Conservation (phyloP, 176 grass and related monocot species). For the Avena atlantica region DNA sequence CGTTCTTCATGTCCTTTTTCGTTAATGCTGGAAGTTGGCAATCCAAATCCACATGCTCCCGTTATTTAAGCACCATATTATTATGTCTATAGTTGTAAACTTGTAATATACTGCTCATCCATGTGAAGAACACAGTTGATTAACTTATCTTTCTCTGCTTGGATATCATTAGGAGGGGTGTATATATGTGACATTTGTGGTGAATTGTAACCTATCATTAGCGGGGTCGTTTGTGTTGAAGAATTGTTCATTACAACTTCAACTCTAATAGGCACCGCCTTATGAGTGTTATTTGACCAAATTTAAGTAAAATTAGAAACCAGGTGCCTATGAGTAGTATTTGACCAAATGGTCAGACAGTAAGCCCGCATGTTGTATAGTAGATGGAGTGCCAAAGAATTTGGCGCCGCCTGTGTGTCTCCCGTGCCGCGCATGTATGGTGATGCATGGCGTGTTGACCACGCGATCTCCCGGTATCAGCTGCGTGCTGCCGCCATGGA, state of each 20-base stretch:
- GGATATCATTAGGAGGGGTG: background rate
- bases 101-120: conserved; percentile 25
- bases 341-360: too few species aligned
- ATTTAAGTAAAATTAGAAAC: too few species aligned
- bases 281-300: too few species aligned
- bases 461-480: too few species aligned
- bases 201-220: conserved; percentile 23
- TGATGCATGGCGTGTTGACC: too few species aligned
- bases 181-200: background rate
- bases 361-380: too few species aligned
- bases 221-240: background rate
- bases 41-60: conserved; percentile 16
- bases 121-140: conserved; percentile 32
- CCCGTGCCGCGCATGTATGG: too few species aligned
- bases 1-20: conserved; percentile 27
- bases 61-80: background rate
- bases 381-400: too few species aligned
- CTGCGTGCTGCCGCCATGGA: too few species aligned
- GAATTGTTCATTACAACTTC: background rate
- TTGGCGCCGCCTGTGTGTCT: too few species aligned
- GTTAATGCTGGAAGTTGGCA: conserved; percentile 34
- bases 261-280: too few species aligned
- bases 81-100: conserved; percentile 30
- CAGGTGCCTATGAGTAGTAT: too few species aligned
- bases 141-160: background rate